Evolutionary conservation across 2,329 filamentous ascomycete genomes (phyloP), one percentile per base, ranked within the genome.

Genomic region (Verticillium zaregamsianum): DNA sequence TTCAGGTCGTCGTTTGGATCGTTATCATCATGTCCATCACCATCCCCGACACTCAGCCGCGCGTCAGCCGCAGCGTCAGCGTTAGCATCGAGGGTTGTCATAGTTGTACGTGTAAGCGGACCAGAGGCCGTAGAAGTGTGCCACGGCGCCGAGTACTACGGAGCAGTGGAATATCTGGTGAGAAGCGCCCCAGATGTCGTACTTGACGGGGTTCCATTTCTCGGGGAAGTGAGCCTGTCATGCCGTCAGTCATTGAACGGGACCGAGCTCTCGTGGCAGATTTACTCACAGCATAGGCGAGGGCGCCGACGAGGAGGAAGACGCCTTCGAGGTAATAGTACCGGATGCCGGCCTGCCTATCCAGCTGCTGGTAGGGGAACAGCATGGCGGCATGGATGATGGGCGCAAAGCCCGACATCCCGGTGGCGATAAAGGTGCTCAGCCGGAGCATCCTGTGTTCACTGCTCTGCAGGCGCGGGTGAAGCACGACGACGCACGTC

Each of bases 101-200:
- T 60, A 60, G 8, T 4, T 65, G 33, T 62, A 64, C 31, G 64
- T 74, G 49, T 69, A 71, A 1, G 68, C 71, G 32, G 65, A 49
- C 31, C 74, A 59, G 28, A 74, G 62, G n/a, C 72, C 77, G 54
- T 73, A 66, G 49, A 79, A 64, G 68, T 82, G 76, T 14, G 76
- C 68, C 32, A 71, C 64, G 31, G 75, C 74, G 6, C 75, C 77
- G 5, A 80, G 35, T 0, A 79, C 78, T 11, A 81, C 77, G 7
- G 80, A 70, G 12, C 78, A 66, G 59, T 82, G 79, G 60, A 81
- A 81, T 7, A 81, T 73, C 63, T 81, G 79, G 62, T 81, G 79
- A 15, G 79, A 81, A 3, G 74, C 73, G 17, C 78, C 76, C 64
- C 71, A 77, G 35, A 79, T 74, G 65, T 82, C 79, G 66, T 81